Evolutionary conservation across 352 stramenopile species (phyloP).

Genomic region (Pythium rhizo-oryzae): DNA sequence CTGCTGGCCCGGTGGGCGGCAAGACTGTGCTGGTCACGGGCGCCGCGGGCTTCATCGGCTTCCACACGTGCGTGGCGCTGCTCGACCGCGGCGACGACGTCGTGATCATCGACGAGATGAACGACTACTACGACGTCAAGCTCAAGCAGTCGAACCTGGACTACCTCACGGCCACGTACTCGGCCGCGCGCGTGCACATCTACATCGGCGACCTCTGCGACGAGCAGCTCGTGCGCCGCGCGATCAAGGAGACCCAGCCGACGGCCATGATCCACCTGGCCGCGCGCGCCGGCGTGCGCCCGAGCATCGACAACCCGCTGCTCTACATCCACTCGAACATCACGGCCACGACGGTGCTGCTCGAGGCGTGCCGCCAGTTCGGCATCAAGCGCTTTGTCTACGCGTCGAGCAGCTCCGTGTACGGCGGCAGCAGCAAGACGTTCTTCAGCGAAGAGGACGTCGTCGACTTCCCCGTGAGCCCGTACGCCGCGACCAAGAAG

Average conservation of each 20-base stretch:
- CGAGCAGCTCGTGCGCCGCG: constrained; percentile 82
- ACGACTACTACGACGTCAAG: constrained; percentile 99
- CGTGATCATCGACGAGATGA: constrained; percentile 98
- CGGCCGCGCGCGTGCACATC: constrained; percentile 61
- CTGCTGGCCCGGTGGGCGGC: not conserved
- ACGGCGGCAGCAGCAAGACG: constrained; percentile 92
- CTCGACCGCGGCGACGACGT: constrained; percentile 91
- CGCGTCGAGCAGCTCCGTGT: constrained; percentile 94
- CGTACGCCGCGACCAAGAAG: constrained; percentile 98
- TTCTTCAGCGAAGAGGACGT: constrained; percentile 91
- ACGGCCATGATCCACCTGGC: constrained; percentile 95
- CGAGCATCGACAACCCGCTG: constrained; percentile 97
- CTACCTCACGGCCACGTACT: constrained; percentile 65
- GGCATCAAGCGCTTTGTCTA: constrained; percentile 96
- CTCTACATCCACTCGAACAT: constrained; percentile 99
- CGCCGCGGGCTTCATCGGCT: constrained; percentile 97
- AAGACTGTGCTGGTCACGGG: constrained; percentile 87
- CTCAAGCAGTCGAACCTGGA: constrained; percentile 97
- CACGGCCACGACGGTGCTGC: constrained; percentile 91
- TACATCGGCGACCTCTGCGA: constrained; percentile 96
- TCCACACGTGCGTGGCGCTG: constrained; percentile 92
- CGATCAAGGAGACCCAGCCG: constrained; percentile 89
- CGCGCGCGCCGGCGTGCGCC: constrained; percentile 95
- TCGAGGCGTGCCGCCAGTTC: constrained; percentile 92
- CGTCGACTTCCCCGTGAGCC: constrained; percentile 95